Conservation (phyloP, 305 asterid species). For the Ruellia speciosa region DNA sequence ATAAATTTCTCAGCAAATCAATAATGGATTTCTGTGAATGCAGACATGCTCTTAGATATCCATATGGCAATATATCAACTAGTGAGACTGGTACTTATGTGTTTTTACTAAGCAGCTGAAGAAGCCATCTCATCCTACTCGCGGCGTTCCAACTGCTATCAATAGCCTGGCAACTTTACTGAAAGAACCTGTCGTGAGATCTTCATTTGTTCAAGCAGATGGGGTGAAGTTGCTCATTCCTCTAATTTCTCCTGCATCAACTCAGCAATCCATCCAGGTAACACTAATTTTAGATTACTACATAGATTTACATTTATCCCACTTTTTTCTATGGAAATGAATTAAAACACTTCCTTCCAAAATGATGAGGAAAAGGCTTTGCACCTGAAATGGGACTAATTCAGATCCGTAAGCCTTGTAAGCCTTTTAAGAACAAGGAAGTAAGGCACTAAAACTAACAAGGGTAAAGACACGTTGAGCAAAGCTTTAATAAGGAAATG, state of each 20-base stretch:
- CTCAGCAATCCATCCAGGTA: constrained; percentile 92
- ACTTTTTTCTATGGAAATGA: neutral
- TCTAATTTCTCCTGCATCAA: constrained; percentile 80
- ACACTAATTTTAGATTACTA: constrained; percentile 4
- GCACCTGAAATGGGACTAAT: too few relatives aligned
- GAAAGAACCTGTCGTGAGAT: constrained; percentile 72
- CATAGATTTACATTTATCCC: neutral
- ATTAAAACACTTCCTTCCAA: neutral
- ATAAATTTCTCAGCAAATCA: too few relatives aligned
- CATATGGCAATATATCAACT: neutral
- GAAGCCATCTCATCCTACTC: constrained; percentile 78
- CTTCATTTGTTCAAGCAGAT: constrained; percentile 77
- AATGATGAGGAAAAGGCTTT: neutral
- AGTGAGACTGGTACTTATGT: constrained; percentile 13
- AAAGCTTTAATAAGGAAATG: too few relatives aligned
- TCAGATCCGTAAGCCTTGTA: too few relatives aligned
- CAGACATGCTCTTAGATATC: constrained; percentile 8
- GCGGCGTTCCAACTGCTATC: constrained; percentile 68
- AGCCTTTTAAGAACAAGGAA: too few relatives aligned
- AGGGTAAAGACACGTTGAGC: too few relatives aligned
- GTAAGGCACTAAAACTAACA: too few relatives aligned
- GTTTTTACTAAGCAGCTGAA: constrained; percentile 45
- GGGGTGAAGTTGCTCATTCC: constrained; percentile 86
- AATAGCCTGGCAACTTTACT: constrained; percentile 72
- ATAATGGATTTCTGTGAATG: constrained; percentile 11